Evolutionary conservation across 108 stramenopile species (phyloP).

Genomic region (Licmophora abbreviata): DNA sequence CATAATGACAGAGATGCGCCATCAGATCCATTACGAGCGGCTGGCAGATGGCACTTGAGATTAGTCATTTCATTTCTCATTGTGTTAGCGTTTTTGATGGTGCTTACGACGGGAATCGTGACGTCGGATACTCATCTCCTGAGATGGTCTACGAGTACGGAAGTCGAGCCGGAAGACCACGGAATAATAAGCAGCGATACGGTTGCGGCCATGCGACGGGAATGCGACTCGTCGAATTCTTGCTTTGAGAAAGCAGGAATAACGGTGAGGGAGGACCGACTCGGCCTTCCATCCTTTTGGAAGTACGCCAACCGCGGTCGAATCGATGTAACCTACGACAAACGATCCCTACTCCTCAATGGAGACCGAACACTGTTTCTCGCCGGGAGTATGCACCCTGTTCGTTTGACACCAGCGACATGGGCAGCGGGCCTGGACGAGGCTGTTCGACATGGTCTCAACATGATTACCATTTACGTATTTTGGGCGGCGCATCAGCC

Average conservation of each 20-base stretch:
- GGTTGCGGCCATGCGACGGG: too few relatives aligned
- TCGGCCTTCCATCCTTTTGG: conserved; percentile 30
- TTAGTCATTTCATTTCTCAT: too few relatives aligned
- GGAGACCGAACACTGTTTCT: conserved; percentile 27
- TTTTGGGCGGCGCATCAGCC: conserved; percentile 48
- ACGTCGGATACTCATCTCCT: too few relatives aligned
- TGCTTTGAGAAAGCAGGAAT: background rate
- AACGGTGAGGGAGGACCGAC: background rate
- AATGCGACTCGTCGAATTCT: too few relatives aligned
- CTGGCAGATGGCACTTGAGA: too few relatives aligned
- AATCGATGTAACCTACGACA: conserved; percentile 33
- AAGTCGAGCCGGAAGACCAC: too few relatives aligned
- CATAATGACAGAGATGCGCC: too few relatives aligned
- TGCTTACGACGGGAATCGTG: too few relatives aligned
- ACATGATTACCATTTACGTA: conserved; percentile 48
- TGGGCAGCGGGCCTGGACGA: conserved; percentile 37
- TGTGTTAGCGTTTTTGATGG: too few relatives aligned
- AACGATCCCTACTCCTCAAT: conserved; percentile 28
- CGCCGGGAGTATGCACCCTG: conserved; percentile 45
- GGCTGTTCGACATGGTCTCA: conserved; percentile 38
- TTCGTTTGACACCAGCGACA: conserved; percentile 20
- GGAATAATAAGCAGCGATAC: too few relatives aligned
- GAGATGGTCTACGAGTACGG: too few relatives aligned
- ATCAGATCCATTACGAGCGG: too few relatives aligned
- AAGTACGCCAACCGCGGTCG: conserved; percentile 15